A percentile compares a stretch with the other conserved stretches of the same genome.
Conservation (phyloP, 108 stramenopile species). For the Stephanodiscus minutulus region DNA sequence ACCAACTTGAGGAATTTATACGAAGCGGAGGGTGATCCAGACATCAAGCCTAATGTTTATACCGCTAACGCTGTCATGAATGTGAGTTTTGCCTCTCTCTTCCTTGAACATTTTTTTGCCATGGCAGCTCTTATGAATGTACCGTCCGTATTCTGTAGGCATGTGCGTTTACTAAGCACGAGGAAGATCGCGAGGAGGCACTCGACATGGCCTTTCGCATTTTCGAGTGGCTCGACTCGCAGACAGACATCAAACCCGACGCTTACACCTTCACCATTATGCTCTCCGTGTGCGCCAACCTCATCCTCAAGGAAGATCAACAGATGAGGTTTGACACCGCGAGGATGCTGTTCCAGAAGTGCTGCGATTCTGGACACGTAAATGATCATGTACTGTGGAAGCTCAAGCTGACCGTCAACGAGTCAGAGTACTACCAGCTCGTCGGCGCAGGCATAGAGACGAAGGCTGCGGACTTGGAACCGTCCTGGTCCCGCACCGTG, state of each 20-base stretch:
- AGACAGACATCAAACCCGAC: slow-evolving; percentile 79
- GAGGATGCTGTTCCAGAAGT: slow-evolving; percentile 71
- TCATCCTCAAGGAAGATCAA: slow-evolving; percentile 73
- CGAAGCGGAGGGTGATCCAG: slow-evolving; percentile 44
- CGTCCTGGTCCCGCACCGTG: slow-evolving; percentile 72
- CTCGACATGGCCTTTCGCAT: slow-evolving; percentile 83
- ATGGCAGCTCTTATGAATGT: not conserved
- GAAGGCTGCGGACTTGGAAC: slow-evolving; percentile 59
- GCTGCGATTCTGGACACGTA: slow-evolving; percentile 79
- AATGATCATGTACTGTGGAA: slow-evolving; percentile 89
- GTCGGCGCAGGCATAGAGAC: slow-evolving; percentile 62
- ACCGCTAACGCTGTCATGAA: slow-evolving; percentile 64
- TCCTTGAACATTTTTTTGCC: not conserved
- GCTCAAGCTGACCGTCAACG: slow-evolving; percentile 76
- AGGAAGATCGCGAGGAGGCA: slow-evolving; percentile 50
- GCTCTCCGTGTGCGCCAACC: slow-evolving; percentile 84
- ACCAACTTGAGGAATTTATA: slow-evolving; percentile 44
- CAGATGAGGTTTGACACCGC: slow-evolving; percentile 61
- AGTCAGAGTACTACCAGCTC: slow-evolving; percentile 71
- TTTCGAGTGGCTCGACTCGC: slow-evolving; percentile 76
- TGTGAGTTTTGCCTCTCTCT: slow-evolving; percentile 17
- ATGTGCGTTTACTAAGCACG: slow-evolving; percentile 70
- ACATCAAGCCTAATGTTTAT: slow-evolving; percentile 59
- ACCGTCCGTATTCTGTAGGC: slow-evolving; percentile 43
- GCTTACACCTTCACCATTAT: slow-evolving; percentile 90